phyloP scores from a whole-genome alignment of 257 asterid species.

The Thymus mandschuricus region DNA sequence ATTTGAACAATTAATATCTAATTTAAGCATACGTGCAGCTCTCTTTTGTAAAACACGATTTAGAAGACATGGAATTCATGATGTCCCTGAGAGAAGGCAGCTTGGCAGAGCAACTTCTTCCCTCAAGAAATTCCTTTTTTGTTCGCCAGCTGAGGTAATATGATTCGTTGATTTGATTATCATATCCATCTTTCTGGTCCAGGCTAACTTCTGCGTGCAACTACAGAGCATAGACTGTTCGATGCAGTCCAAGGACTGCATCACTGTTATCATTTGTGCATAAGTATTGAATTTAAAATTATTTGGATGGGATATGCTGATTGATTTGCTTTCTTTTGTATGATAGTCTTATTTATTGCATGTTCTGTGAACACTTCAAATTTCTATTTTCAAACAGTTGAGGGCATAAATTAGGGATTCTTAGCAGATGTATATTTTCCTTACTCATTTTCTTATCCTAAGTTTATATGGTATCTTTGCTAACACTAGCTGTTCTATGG shows the following conservation, averaged over 20 bases:
- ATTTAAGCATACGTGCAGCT: constrained; percentile 56
- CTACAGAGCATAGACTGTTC: constrained; percentile 8
- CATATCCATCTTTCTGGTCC: constrained; percentile 11
- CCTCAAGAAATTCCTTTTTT: constrained; percentile 79
- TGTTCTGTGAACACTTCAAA: neutral
- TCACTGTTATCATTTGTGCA: neutral
- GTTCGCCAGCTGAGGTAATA: constrained; percentile 85
- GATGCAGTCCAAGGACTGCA: too few relatives aligned
- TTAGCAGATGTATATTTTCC: neutral
- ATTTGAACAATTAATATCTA: constrained; percentile 23
- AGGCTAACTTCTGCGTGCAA: constrained; percentile 2
- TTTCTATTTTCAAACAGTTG: neutral
- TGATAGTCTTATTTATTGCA: neutral
- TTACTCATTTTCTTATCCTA: constrained; percentile 3
- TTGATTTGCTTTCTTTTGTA: constrained; percentile 8
- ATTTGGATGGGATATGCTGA: neutral
- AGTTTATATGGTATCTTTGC: constrained; percentile 13
- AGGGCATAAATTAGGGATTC: constrained; percentile 8
- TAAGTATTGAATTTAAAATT: neutral
- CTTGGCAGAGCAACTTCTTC: constrained; percentile 93
- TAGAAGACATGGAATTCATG: constrained; percentile 93
- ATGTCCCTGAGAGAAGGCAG: constrained; percentile 90
- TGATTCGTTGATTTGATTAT: constrained; percentile 12
- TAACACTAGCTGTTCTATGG: neutral
- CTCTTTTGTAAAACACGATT: constrained; percentile 74